Conservation (phyloP, 176 grass and related monocot species). For the Raddia guianensis region DNA sequence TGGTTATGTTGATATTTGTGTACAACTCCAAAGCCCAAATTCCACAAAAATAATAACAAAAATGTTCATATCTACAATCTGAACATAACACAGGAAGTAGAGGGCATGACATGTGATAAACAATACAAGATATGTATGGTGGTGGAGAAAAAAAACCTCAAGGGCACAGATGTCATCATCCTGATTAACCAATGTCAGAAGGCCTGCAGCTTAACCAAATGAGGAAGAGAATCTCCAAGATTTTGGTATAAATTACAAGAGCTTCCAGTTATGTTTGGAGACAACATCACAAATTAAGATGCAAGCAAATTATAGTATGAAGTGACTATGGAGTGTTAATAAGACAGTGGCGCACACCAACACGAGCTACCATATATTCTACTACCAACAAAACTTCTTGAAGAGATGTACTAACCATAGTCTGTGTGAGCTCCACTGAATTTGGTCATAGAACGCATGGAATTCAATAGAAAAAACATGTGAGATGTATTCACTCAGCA, state of each 20-base stretch:
- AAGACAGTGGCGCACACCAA: background rate
- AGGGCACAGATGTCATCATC: constrained; percentile 87
- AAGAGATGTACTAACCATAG: constrained; percentile 70
- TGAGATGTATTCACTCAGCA: constrained; percentile 26
- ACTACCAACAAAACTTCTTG: background rate
- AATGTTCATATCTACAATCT: background rate
- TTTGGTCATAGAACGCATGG: constrained; percentile 35
- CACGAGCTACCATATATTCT: background rate
- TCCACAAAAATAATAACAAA: background rate
- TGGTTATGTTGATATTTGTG: background rate
- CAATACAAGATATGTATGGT: background rate
- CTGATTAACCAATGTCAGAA: constrained; percentile 94
- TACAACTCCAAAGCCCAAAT: background rate
- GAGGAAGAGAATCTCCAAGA: background rate
- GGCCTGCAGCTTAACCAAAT: constrained; percentile 52
- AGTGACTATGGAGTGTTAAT: background rate
- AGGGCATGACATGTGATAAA: background rate
- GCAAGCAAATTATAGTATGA: background rate
- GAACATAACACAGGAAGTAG: background rate
- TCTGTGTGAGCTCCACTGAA: constrained; percentile 95
- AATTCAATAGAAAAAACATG: constrained; percentile 28
- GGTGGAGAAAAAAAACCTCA: constrained; percentile 63
- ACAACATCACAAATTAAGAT: background rate
- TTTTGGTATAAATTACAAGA: constrained; percentile 17
- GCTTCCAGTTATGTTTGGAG: background rate